These are phyloP conservation scores for Pleurotus platypus DNA, from an alignment of 768 basidiomycete species.

Conservation along the genomic window DNA sequence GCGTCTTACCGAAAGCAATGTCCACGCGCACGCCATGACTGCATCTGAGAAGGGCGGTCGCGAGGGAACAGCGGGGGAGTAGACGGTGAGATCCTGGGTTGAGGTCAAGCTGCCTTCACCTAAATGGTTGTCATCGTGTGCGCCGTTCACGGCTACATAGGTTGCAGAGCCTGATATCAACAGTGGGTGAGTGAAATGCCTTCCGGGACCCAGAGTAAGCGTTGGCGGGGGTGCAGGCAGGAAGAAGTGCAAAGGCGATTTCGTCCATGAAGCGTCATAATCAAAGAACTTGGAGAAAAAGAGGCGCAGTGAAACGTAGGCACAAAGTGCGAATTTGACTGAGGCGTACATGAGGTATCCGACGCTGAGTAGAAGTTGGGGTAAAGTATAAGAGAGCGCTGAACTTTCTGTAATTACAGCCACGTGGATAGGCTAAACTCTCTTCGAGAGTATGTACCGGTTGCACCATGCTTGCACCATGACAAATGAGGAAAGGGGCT, in stretches of 20 bases:
- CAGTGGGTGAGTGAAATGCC: constrained; percentile 1
- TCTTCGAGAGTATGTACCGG: no score
- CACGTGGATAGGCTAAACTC: no score
- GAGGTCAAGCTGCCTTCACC: neutral
- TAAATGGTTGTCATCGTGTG: neutral
- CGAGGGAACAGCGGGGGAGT: neutral
- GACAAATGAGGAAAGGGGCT: no score
- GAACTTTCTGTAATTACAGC: no score
- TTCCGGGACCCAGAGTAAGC: neutral
- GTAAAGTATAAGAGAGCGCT: no score
- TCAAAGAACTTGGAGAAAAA: neutral
- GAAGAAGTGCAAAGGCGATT: constrained; percentile 3
- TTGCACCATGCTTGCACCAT: no score
- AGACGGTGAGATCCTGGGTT: neutral
- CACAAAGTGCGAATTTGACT: neutral
- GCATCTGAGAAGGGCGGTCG: neutral
- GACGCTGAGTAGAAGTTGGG: no score
- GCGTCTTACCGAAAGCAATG: neutral
- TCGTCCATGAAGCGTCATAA: neutral
- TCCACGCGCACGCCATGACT: neutral
- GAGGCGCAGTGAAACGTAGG: neutral
- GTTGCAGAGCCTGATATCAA: neutral
- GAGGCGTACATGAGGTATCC: neutral
- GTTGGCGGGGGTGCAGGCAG: neutral
- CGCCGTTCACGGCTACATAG: neutral